A percentile compares a stretch with the other conserved stretches of the same genome.
phyloP scores from a whole-genome alignment of 352 stramenopile species.

The Thalassiosira ordinaria region DNA sequence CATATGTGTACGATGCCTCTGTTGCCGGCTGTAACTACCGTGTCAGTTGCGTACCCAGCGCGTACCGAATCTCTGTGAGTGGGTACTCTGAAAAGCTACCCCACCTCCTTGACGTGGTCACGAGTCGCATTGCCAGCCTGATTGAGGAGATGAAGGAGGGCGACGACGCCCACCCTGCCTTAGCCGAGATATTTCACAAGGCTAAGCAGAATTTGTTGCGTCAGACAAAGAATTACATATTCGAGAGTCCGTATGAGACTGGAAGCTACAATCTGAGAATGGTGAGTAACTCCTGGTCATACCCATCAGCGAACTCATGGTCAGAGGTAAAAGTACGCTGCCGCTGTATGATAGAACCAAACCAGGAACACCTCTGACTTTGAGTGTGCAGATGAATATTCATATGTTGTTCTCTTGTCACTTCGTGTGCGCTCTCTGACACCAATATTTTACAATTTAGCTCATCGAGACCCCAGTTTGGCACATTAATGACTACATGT shows the following conservation, averaged over 20 bases:
- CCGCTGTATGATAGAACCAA: no score
- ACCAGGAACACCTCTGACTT: no score
- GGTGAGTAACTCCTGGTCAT: slow-evolving; percentile 69
- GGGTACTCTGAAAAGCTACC: slow-evolving; percentile 84
- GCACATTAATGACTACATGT: slow-evolving; percentile 80
- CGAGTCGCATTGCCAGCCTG: slow-evolving; percentile 73
- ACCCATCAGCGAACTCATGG: no score
- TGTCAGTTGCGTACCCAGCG: slow-evolving; percentile 64
- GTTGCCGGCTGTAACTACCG: slow-evolving; percentile 79
- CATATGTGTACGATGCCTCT: slow-evolving; percentile 82
- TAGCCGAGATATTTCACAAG: slow-evolving; percentile 72
- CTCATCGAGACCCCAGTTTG: slow-evolving; percentile 65
- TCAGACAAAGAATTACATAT: slow-evolving; percentile 84
- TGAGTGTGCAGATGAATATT: no score
- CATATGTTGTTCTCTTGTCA: no score
- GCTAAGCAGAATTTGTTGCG: slow-evolving; percentile 75
- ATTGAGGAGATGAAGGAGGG: slow-evolving; percentile 83
- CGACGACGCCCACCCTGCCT: slow-evolving; percentile 60
- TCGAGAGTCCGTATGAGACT: slow-evolving; percentile 81
- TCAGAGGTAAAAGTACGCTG: no score
- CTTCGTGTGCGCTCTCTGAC: no score
- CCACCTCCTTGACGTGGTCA: slow-evolving; percentile 77
- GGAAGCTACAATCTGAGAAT: slow-evolving; percentile 81
- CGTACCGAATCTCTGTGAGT: slow-evolving; percentile 70
- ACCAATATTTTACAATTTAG: slow-evolving; percentile 5